Conservation (phyloP, 805 yeast genomes). For the Yarrowia keelungensis region DNA sequence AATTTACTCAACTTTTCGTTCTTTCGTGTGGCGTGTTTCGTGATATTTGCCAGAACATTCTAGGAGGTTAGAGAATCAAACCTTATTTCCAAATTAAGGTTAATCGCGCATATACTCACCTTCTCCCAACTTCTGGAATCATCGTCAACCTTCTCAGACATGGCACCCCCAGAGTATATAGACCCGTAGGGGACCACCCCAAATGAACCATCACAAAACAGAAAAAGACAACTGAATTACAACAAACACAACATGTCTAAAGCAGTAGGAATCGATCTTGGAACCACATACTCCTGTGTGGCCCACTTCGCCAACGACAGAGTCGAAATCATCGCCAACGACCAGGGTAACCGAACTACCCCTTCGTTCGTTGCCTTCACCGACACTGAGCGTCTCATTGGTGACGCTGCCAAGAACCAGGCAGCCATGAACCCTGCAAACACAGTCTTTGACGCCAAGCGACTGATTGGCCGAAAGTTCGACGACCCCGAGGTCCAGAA, state of each 20-base stretch:
- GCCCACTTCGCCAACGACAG: conserved; percentile 82
- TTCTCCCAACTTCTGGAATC: conserved; percentile 19
- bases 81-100: not conserved
- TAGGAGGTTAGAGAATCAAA: not conserved
- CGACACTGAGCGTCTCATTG: conserved; percentile 91
- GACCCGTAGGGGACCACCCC: not conserved
- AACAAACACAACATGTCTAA: conserved; percentile 49
- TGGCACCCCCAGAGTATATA: not conserved
- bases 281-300: conserved; percentile 97
- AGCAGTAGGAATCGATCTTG: conserved; percentile 84
- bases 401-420: conserved; percentile 97
- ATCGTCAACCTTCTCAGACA: conserved; percentile 7
- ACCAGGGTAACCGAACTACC: conserved; percentile 97
- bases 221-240: not conserved
- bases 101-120: conserved; percentile 36
- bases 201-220: conserved; percentile 5
- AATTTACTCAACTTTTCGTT: not conserved
- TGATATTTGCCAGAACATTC: not conserved
- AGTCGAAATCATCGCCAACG: conserved; percentile 93
- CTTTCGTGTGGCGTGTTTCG: not conserved
- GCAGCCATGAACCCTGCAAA: conserved; percentile 93
- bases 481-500: conserved; percentile 75
- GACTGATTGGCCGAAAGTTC: conserved; percentile 85
- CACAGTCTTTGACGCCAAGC: conserved; percentile 93
- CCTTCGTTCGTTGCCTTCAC: conserved; percentile 96